Conservation (phyloP, 2,329 filamentous ascomycete species). For the Nothopassalora personata region DNA sequence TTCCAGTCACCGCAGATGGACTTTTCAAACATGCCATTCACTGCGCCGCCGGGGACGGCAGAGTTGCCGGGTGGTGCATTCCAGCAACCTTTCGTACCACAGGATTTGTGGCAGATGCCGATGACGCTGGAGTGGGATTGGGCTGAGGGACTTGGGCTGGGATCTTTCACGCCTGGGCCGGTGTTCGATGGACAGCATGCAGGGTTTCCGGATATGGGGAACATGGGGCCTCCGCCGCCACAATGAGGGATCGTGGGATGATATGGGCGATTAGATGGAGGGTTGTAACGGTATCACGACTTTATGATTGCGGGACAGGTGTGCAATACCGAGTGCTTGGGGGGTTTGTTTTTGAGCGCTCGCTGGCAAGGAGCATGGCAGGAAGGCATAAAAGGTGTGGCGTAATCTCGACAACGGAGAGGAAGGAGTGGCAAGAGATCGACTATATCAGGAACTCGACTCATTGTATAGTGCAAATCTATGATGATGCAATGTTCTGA, state of each 20-base stretch:
- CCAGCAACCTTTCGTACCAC: constrained; percentile 82
- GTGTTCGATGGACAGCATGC: constrained; percentile 7
- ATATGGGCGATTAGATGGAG: not conserved
- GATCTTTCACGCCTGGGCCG: constrained; percentile 29
- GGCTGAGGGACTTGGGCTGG: constrained; percentile 43
- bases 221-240: constrained; percentile 4
- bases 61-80: constrained; percentile 42
- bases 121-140: constrained; percentile 94
- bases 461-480: not conserved
- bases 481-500: not conserved
- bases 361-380: not conserved
- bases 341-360: not conserved
- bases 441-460: not conserved
- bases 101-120: constrained; percentile 91
- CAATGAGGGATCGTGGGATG: not conserved
- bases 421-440: not conserved
- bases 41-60: constrained; percentile 4
- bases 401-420: not conserved
- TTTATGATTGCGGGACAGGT: not conserved
- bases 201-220: not conserved
- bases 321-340: not conserved
- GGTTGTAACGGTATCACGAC: not conserved
- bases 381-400: not conserved
- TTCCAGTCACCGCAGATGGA: constrained; percentile 4
- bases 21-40: constrained; percentile 10